Percentiles rank a stretch among this genome's conserved stretches.
These are phyloP conservation scores for Triticum dicoccoides DNA, from an alignment of 176 grass and related monocot species.

Conservation along the genomic window DNA sequence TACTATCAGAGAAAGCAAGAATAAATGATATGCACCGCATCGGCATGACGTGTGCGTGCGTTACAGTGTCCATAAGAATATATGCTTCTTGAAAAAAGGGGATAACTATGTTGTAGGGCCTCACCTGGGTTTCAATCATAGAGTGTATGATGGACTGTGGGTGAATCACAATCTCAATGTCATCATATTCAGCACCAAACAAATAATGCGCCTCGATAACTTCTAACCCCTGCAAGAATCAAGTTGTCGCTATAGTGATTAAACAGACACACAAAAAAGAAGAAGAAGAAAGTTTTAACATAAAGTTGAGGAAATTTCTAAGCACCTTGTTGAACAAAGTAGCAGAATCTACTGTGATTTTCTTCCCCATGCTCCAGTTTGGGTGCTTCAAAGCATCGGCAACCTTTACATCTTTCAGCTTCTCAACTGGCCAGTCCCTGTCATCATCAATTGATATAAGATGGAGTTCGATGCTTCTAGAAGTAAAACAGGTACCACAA, in stretches of 20 bases:
- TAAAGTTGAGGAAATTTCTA: neutral
- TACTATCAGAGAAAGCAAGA: neutral
- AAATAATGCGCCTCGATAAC: slow-evolving; percentile 99
- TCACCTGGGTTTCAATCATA: slow-evolving; percentile 98
- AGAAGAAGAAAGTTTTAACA: neutral
- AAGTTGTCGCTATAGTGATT: slow-evolving; percentile 18
- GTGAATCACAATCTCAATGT: slow-evolving; percentile 98
- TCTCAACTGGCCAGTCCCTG: slow-evolving; percentile 94
- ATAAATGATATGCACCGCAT: neutral
- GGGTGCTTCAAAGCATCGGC: slow-evolving; percentile 96
- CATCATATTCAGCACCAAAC: slow-evolving; percentile 86
- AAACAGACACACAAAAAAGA: slow-evolving; percentile 23
- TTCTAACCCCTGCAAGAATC: slow-evolving; percentile 74
- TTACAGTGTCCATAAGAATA: neutral
- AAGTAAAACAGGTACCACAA: neutral
- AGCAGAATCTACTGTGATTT: slow-evolving; percentile 99
- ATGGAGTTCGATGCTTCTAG: slow-evolving; percentile 14
- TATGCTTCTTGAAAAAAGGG: neutral
- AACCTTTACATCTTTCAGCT: slow-evolving; percentile 89
- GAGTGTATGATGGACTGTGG: slow-evolving; percentile 99
- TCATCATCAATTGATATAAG: slow-evolving; percentile 27
- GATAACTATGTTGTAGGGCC: neutral
- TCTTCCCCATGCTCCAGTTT: slow-evolving; percentile 99
- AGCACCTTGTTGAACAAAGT: slow-evolving; percentile 96
- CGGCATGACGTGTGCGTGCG: neutral